Percentiles rank a stretch among this genome's conserved stretches.
phyloP scores from a whole-genome alignment of 306 rosid species.

The Cucumis hystrix region DNA sequence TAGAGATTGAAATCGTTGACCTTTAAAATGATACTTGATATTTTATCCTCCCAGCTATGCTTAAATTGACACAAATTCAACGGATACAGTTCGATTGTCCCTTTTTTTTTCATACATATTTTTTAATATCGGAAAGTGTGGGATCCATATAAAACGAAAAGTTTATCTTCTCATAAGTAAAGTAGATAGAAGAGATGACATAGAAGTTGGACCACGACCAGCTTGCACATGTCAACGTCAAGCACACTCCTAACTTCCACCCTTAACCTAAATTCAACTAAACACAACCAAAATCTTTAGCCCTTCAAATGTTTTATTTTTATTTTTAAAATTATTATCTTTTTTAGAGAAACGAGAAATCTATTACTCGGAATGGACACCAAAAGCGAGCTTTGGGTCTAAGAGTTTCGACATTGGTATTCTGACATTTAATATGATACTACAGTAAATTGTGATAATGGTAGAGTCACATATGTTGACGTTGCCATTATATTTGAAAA shows the following conservation, averaged over 20 bases:
- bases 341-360: background rate
- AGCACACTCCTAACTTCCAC: slow-evolving; percentile 3
- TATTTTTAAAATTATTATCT: background rate
- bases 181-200: background rate
- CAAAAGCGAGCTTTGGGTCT: background rate
- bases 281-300: background rate
- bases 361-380: background rate
- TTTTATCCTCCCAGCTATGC: background rate
- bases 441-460: too few species aligned
- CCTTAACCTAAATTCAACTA: background rate
- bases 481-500: too few species aligned
- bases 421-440: too few species aligned
- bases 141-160: background rate
- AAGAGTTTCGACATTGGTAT: background rate
- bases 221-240: background rate
- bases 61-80: too few species aligned
- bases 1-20: background rate
- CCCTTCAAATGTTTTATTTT: background rate
- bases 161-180: background rate
- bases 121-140: background rate
- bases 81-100: background rate
- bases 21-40: too few species aligned
- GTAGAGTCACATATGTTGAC: too few species aligned
- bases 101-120: background rate
- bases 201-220: slow-evolving; percentile 1